These are phyloP conservation scores for Trichoderma polysporum DNA, from an alignment of 2,329 filamentous ascomycete genomes.

Conservation along the genomic window DNA sequence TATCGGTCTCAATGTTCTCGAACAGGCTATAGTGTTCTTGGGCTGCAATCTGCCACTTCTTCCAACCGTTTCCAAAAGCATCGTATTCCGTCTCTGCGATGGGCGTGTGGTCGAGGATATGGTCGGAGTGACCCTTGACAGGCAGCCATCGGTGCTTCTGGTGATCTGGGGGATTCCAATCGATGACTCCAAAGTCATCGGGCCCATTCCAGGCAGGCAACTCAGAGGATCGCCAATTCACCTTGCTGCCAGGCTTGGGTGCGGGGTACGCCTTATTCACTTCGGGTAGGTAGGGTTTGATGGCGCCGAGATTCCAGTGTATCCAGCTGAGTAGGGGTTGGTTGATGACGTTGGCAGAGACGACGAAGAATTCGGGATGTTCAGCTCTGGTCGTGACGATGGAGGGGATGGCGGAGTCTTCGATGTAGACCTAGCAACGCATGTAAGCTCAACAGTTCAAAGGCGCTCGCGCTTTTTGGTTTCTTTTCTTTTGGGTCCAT, in stretches of 20 bases:
- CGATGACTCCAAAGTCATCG: constrained; percentile 31
- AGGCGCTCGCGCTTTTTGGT: too few relatives aligned
- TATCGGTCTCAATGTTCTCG: constrained; percentile 49
- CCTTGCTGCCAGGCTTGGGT: constrained; percentile 28
- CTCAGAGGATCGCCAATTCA: constrained; percentile 41
- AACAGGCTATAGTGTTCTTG: constrained; percentile 50
- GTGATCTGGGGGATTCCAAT: constrained; percentile 38
- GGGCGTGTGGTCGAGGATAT: constrained; percentile 45
- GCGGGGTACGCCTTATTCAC: constrained; percentile 28
- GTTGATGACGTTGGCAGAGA: constrained; percentile 58
- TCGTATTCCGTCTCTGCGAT: constrained; percentile 50
- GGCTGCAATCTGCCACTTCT: constrained; percentile 51
- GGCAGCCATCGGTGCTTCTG: constrained; percentile 53
- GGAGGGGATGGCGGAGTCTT: constrained; percentile 47
- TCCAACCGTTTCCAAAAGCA: constrained; percentile 44
- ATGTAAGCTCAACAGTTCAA: not conserved
- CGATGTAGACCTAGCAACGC: constrained; percentile 35
- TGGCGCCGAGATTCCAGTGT: constrained; percentile 53
- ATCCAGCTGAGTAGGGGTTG: constrained; percentile 54
- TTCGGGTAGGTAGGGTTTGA: constrained; percentile 55
- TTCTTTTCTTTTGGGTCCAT: constrained; percentile 24
- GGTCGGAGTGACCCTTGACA: constrained; percentile 34
- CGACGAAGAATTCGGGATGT: constrained; percentile 50
- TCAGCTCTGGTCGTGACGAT: constrained; percentile 53
- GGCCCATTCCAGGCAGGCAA: constrained; percentile 37